Conservation (phyloP, 352 stramenopile species). For the Phytopythium ostracodes region DNA sequence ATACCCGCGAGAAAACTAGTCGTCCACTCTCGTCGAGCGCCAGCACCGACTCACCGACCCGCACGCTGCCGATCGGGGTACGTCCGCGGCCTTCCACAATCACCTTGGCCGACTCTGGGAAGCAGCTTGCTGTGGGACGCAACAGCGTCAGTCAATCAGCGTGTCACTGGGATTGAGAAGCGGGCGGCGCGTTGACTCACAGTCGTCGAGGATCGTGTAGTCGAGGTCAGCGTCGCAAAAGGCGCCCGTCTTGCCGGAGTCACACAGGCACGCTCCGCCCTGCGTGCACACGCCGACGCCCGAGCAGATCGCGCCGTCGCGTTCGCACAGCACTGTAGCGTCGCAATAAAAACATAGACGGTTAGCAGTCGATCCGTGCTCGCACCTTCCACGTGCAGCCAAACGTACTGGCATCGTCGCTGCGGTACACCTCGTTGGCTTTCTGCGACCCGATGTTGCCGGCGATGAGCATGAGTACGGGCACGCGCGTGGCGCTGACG, state of each 20-base stretch:
- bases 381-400: not conserved
- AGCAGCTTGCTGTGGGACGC: conserved; percentile 43
- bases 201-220: conserved; percentile 46
- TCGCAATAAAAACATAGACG: too few relatives aligned
- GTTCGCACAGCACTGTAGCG: conserved; percentile 66
- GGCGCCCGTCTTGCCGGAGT: conserved; percentile 41
- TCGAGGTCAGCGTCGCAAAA: conserved; percentile 50
- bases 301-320: conserved; percentile 63
- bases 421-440: conserved; percentile 69
- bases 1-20: conserved; percentile 45
- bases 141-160: not conserved
- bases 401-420: conserved; percentile 57
- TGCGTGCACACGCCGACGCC: conserved; percentile 57
- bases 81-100: conserved; percentile 15
- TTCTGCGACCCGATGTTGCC: conserved; percentile 71
- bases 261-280: conserved; percentile 68
- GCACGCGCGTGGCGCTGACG: conserved; percentile 48
- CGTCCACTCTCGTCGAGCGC: conserved; percentile 33
- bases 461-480: conserved; percentile 57
- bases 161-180: not conserved
- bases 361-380: too few relatives aligned
- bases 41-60: conserved; percentile 50
- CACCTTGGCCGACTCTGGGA: conserved; percentile 46
- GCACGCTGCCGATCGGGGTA: conserved; percentile 18
- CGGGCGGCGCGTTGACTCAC: conserved; percentile 15